Evolutionary conservation across 768 basidiomycete species (phyloP).

Genomic region (Boletus tylopilopsis): DNA sequence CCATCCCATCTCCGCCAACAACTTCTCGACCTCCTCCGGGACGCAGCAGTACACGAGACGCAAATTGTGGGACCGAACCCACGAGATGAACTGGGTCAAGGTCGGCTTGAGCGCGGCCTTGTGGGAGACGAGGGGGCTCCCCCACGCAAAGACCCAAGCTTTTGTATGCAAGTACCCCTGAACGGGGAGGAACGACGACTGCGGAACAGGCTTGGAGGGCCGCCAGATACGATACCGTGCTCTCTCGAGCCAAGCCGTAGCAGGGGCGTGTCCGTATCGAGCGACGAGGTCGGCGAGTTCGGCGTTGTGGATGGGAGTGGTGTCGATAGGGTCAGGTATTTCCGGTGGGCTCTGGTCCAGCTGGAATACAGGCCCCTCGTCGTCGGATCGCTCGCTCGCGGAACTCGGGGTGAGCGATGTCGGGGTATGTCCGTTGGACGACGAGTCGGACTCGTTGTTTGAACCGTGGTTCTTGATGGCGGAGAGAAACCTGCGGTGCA

Average conservation of each 20-base stretch:
- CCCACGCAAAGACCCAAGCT: slow-evolving; percentile 58
- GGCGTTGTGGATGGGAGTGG: slow-evolving; percentile 7
- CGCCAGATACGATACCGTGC: slow-evolving; percentile 51
- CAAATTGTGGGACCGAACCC: slow-evolving; percentile 41
- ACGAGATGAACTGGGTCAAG: slow-evolving; percentile 42
- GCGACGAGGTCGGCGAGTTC: slow-evolving; percentile 53
- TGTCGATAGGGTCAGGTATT: slow-evolving; percentile 7
- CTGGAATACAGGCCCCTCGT: neutral
- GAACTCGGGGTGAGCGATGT: neutral
- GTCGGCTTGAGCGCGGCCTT: slow-evolving; percentile 31
- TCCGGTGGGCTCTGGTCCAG: slow-evolving; percentile 4
- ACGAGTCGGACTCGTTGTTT: neutral
- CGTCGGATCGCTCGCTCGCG: slow-evolving; percentile 2
- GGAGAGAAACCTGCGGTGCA: slow-evolving; percentile 3
- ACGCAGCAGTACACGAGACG: slow-evolving; percentile 61
- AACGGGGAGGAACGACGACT: slow-evolving; percentile 44
- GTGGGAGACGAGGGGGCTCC: slow-evolving; percentile 54
- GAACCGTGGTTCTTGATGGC: neutral
- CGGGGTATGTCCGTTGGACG: neutral
- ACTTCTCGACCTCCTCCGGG: slow-evolving; percentile 46
- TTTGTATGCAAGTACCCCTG: slow-evolving; percentile 57
- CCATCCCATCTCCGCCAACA: slow-evolving; percentile 55
- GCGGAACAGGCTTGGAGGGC: slow-evolving; percentile 17
- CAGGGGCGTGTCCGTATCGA: slow-evolving; percentile 60
- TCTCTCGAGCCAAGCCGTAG: slow-evolving; percentile 69